Conservation (phyloP, 2,329 filamentous ascomycete genomes). For the Phaeosphaeria sp. region DNA sequence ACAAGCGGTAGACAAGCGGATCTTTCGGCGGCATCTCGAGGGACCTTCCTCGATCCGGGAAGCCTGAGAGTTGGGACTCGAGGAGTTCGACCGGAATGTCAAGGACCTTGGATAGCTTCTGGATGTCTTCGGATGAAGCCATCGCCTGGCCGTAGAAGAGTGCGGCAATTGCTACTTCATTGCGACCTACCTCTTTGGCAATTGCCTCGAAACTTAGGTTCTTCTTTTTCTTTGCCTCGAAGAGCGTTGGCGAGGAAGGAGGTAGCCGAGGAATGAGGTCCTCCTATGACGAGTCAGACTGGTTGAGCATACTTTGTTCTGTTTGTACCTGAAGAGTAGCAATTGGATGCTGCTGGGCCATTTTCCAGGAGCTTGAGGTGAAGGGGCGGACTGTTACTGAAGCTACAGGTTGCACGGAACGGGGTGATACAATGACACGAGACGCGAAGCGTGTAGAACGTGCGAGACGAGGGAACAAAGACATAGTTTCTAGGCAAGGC, state of each 20-base stretch:
- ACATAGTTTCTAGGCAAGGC: slow-evolving; percentile 22
- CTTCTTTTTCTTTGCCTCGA: slow-evolving; percentile 78
- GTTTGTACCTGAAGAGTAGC: slow-evolving; percentile 45
- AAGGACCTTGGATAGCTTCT: slow-evolving; percentile 71
- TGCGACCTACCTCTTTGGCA: slow-evolving; percentile 73
- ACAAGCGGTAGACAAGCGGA: slow-evolving; percentile 87
- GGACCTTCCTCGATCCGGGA: slow-evolving; percentile 79
- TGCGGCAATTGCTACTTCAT: slow-evolving; percentile 84
- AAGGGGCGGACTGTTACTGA: slow-evolving; percentile 31
- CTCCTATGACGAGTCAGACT: slow-evolving; percentile 54
- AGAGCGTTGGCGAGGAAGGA: slow-evolving; percentile 73
- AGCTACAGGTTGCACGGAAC: slow-evolving; percentile 19
- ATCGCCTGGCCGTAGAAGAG: slow-evolving; percentile 89
- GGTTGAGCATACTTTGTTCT: neutral
- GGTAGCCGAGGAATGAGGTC: slow-evolving; percentile 74
- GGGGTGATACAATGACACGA: slow-evolving; percentile 36
- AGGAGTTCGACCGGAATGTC: slow-evolving; percentile 65
- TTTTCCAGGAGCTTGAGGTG: slow-evolving; percentile 33
- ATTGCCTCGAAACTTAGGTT: slow-evolving; percentile 81
- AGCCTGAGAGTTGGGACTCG: slow-evolving; percentile 69
- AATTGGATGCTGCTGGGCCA: slow-evolving; percentile 47
- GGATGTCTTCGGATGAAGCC: slow-evolving; percentile 72
- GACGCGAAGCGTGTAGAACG: slow-evolving; percentile 38
- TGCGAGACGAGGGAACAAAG: slow-evolving; percentile 33
- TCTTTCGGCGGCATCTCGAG: slow-evolving; percentile 86